Base-by-base conservation (phyloP, 148 eudicot species). In the Polygonum aviculare region DNA sequence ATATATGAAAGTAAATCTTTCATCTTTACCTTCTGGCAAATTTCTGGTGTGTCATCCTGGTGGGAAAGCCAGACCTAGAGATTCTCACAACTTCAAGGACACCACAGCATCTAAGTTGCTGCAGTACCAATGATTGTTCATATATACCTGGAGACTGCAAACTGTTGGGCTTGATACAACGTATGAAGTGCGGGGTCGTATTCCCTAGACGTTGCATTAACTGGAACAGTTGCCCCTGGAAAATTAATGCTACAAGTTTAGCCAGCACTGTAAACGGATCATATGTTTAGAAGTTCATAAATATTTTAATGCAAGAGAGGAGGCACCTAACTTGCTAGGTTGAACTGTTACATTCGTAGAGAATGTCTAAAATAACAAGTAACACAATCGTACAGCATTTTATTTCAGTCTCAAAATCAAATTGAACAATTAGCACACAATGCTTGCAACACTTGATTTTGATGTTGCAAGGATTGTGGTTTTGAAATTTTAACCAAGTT, bases 91-190 rank as follows among this genome's bases (percentile, higher is more conserved):
- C 97, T 89, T 95, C 99, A 48, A 95, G 83, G 16, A 92, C 97
- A 44, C 99, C 99, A 83, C 97, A 95, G 75, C 97, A 95, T 80
- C 92, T 81, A 49, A 95, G 93, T 77, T 95, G 99, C 77, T 95
- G 94, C 77, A 92, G 76, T 14, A 92, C 94, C 57, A 95, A 87
- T 76, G 84, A 84, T 86, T 95, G 94, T 71, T 92, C 90, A 76
- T 89, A 95, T 21, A 76, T 84, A 75, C 93, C 97, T 73, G 99
- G 93, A 78, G 91, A 88, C 79, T 96, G 94, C 60, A 82, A 78
- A 79, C 87, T 90, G 85, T 96, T 96, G 80, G 99, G 93, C 90
- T 96, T 96, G 83, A 96, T 93, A 84, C 99, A 96, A 76, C 99
- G 93, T 76, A 96, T 91, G 83, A 93, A 96, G 84, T 96, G 99